These are phyloP conservation scores for Myochromella boudieri DNA, from an alignment of 768 basidiomycete genomes.

Conservation along the genomic window DNA sequence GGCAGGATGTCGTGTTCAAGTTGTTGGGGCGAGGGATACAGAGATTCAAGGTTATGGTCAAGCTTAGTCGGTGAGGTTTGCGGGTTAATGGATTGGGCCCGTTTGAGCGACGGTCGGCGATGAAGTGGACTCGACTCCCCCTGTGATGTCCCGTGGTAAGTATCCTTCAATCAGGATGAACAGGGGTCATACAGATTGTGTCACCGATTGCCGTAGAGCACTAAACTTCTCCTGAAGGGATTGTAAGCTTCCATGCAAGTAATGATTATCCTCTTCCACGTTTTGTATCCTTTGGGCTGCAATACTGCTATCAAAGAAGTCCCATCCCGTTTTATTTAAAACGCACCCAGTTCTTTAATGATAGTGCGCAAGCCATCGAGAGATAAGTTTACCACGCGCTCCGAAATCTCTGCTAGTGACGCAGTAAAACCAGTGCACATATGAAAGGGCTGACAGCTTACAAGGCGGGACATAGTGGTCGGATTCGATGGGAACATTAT, in stretches of 20 bases:
- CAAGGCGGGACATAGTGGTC: slow-evolving; percentile 90
- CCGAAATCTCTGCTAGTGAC: slow-evolving; percentile 57
- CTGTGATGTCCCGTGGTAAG: slow-evolving; percentile 18
- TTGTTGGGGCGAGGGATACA: slow-evolving; percentile 76
- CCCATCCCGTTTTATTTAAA: slow-evolving; percentile 5
- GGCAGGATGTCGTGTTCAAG: slow-evolving; percentile 65
- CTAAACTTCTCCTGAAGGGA: slow-evolving; percentile 68
- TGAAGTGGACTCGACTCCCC: slow-evolving; percentile 46
- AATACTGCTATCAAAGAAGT: slow-evolving; percentile 2
- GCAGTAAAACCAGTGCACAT: slow-evolving; percentile 7
- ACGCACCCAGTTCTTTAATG: slow-evolving; percentile 73
- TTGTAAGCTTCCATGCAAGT: slow-evolving; percentile 61
- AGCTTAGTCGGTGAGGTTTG: slow-evolving; percentile 79
- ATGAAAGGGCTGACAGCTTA: slow-evolving; percentile 36
- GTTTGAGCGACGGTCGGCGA: slow-evolving; percentile 84
- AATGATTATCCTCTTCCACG: slow-evolving; percentile 79
- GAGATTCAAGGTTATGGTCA: slow-evolving; percentile 61
- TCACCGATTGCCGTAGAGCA: slow-evolving; percentile 35
- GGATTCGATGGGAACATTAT: slow-evolving; percentile 79
- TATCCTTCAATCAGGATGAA: slow-evolving; percentile 2
- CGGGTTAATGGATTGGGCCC: slow-evolving; percentile 80
- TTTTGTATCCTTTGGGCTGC: slow-evolving; percentile 65
- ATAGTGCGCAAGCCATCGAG: slow-evolving; percentile 66
- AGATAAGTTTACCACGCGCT: slow-evolving; percentile 51
- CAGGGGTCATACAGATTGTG: slow-evolving; percentile 34